A percentile compares a stretch with the other conserved stretches of the same genome.
These are phyloP conservation scores for Salvia hispanica DNA, from an alignment of 257 asterid genomes.

Conservation along the genomic window DNA sequence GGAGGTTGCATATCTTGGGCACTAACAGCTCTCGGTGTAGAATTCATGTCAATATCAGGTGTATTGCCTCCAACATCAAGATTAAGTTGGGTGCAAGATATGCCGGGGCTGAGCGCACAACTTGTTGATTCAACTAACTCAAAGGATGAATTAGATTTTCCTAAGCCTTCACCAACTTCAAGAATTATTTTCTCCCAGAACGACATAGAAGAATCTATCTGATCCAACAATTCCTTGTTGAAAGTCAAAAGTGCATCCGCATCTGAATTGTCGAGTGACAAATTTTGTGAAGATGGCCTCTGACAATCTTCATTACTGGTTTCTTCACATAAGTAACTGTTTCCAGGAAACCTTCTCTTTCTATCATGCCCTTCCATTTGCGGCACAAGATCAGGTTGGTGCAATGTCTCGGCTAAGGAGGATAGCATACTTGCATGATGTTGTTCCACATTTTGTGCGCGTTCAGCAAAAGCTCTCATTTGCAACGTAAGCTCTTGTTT, in stretches of 20 bases:
- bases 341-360: slow-evolving; percentile 72
- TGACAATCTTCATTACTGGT: slow-evolving; percentile 39
- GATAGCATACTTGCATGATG: slow-evolving; percentile 57
- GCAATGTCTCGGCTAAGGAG: slow-evolving; percentile 47
- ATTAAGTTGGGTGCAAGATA: slow-evolving; percentile 57
- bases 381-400: slow-evolving; percentile 46
- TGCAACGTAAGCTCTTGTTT: slow-evolving; percentile 48
- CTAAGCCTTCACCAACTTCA: slow-evolving; percentile 46
- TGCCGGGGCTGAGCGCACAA: slow-evolving; percentile 51
- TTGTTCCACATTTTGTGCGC: slow-evolving; percentile 47
- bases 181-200: slow-evolving; percentile 63
- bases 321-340: slow-evolving; percentile 47
- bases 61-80: slow-evolving; percentile 40
- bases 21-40: slow-evolving; percentile 48
- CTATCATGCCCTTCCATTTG: slow-evolving; percentile 50
- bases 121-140: slow-evolving; percentile 53
- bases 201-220: slow-evolving; percentile 58
- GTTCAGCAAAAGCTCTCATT: slow-evolving; percentile 48
- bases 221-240: slow-evolving; percentile 54
- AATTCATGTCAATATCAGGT: slow-evolving; percentile 67
- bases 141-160: slow-evolving; percentile 41
- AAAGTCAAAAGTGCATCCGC: slow-evolving; percentile 45
- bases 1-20: slow-evolving; percentile 36
- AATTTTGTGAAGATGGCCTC: slow-evolving; percentile 42
- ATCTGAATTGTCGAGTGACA: slow-evolving; percentile 41